Evolutionary conservation across 345 rosid genomes (phyloP).

Genomic region (Corymbia maculata): DNA sequence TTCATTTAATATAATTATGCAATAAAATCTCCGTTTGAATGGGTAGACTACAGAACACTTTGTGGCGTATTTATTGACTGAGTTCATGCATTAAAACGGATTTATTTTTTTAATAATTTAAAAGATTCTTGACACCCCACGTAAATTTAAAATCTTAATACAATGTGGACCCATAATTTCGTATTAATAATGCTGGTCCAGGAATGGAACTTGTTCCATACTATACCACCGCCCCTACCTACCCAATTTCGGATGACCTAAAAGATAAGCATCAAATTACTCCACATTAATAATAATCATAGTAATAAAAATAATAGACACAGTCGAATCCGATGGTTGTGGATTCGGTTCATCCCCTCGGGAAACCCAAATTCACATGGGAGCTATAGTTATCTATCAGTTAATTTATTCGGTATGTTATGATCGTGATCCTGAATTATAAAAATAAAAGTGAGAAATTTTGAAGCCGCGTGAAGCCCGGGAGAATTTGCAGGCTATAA

Average conservation of each 20-base stretch:
- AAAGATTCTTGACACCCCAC: background rate
- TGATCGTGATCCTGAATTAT: background rate
- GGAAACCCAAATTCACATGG: background rate
- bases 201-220: background rate
- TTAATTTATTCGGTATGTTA: background rate
- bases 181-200: background rate
- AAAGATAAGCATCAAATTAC: background rate
- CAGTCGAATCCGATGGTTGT: background rate
- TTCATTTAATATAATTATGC: background rate
- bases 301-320: background rate
- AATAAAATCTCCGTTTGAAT: background rate
- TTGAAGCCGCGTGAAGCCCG: background rate
- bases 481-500: background rate
- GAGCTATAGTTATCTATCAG: background rate
- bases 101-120: background rate
- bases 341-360: rapidly evolving
- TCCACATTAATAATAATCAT: background rate
- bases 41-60: background rate
- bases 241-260: background rate
- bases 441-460: background rate
- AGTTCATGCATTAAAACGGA: background rate
- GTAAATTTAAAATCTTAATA: background rate
- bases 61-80: background rate
- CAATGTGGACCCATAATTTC: background rate
- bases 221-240: background rate